Evolutionary conservation across 495 filamentous ascomycete genomes (phyloP), one percentile per base, ranked within the genome.

Genomic region (Thermothielavioides terrestris): DNA sequence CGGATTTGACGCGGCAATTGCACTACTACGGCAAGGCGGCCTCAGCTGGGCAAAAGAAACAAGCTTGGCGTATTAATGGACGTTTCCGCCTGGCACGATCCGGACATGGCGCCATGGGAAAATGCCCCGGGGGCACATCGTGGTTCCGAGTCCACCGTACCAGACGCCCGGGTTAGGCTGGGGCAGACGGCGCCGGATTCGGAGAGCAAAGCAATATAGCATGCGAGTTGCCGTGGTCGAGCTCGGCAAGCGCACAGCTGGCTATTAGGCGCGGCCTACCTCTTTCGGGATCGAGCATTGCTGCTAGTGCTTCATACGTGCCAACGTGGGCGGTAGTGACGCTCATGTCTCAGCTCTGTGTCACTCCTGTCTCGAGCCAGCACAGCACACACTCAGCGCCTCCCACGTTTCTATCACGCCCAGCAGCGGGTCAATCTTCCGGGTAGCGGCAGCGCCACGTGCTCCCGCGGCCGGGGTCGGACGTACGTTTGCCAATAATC

Each of bases 301-400:
- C 54, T 56, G 40, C 26, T 32, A 41, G 25, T 41, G 34, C 32
- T 39, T 40, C 23, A 48, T 35, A 30, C 37, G 53, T 31, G 44
- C 34, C 34, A 21, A 18, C 27, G 46, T 49, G 46, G 46, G 46
- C 42, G 31, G 10, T 10, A 42, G 34, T 34, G 32, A 18, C 38
- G 35, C 20, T 32, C 40, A 54, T 49, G 56, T 59, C 56, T 59
- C 56, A 59, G 42, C 49, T 55, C 38, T 59, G 56, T 59, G 52
- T 55, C 52, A 59, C 56, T 53, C 52, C 53, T 59, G 56, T 59
- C 50, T 59, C 52, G 52, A 47, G 48, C 49, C 30, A 45, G 36
- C 30, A 44, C 31, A n/a, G n/a, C n/a, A 41, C 36, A 46, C 18
- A 15, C 41, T 44, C 17, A 28, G 52, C 49, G 32, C 49, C 46